phyloP scores from a whole-genome alignment of 2,329 filamentous ascomycete species.

The Aspergillus pseudoglaucus region DNA sequence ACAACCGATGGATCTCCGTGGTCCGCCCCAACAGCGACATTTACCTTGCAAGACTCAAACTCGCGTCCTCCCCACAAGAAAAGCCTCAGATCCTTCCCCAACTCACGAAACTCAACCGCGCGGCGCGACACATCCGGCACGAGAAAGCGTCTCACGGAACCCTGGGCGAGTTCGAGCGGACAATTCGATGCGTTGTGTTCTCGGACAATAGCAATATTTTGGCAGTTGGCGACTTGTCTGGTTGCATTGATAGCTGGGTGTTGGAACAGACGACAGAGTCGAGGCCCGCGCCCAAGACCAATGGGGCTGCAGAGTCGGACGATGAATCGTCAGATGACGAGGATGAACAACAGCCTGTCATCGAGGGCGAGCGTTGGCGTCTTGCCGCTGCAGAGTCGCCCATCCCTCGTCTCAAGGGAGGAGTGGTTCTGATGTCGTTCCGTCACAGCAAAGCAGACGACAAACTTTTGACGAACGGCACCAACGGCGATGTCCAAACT shows the following conservation, averaged over 20 bases:
- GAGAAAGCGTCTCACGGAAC: conserved; percentile 56
- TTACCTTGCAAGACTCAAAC: conserved; percentile 45
- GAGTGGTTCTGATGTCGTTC: conserved; percentile 65
- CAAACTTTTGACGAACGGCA: conserved; percentile 39
- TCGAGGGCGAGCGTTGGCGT: conserved; percentile 65
- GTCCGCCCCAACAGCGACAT: conserved; percentile 57
- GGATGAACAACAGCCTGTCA: conserved; percentile 39
- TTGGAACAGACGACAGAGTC: conserved; percentile 47
- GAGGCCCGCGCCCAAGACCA: conserved; percentile 29
- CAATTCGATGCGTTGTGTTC: conserved; percentile 68
- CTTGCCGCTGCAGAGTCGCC: conserved; percentile 63
- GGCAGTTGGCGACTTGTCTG: conserved; percentile 72
- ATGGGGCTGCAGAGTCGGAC: conserved; percentile 43
- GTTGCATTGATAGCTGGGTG: conserved; percentile 82
- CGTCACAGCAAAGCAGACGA: conserved; percentile 32
- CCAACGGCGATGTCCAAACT: conserved; percentile 30
- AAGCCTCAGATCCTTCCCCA: conserved; percentile 42
- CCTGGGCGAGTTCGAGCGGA: conserved; percentile 69
- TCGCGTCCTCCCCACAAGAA: conserved; percentile 34
- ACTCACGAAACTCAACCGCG: conserved; percentile 34
- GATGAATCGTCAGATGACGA: conserved; percentile 46
- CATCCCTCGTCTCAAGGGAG: conserved; percentile 61
- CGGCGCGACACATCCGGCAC: conserved; percentile 23
- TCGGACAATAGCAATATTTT: conserved; percentile 74
- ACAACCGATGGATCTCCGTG: conserved; percentile 40